Evolutionary conservation across 1,284 basidiomycete genomes (phyloP), one percentile per base, ranked within the genome.

Genomic region (Moesziomyces sp.): DNA sequence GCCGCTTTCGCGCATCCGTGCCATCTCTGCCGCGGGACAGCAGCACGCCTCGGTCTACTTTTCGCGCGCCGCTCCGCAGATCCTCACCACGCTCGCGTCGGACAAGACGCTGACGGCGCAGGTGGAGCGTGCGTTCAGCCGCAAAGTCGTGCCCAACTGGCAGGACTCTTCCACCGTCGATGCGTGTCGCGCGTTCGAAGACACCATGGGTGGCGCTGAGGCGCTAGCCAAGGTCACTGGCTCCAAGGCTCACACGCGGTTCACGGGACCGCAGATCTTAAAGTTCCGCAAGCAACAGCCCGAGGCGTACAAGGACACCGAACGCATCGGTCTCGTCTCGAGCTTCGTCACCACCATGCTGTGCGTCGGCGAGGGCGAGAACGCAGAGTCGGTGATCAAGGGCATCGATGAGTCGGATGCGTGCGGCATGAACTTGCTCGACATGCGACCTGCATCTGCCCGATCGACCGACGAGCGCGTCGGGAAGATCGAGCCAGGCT

Each of bases 31-130:
- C 6, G 91, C 91, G 28, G 91, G 90, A 6, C 92, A 94, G 91
- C 93, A 96, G 91, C 93, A 96, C 82, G 93, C 93, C 11, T 93
- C 92, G 1, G 92, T 94, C 10, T 94, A 92, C 83, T 94, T 92
- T 91, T 91, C 91, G 0, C 77, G 85, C 11, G 85, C 86, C 3
- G 91, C 91, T 0, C 86, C 88, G 47, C 56, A 68, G 0, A 81
- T 89, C 7, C 87, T 95, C 9, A 84, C 87, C 1, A 85, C 85
- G 1, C 86, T 94, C 45, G 87, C 91, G 77, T 72, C 90, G 1
- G 72, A 79, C 2, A 84, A 87, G 56, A 80, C 88, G 0, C 86
- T 94, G 5, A 84, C 86, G 0, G 38, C 67, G 0, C 87, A 87
- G 66, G 76, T 87, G 2, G 89, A 89, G 0, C 77, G 78, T 1